Evolutionary conservation across 73 alveolate species (phyloP), one percentile per base, ranked within the genome.

Genomic region (Paramecium primaurelia): DNA sequence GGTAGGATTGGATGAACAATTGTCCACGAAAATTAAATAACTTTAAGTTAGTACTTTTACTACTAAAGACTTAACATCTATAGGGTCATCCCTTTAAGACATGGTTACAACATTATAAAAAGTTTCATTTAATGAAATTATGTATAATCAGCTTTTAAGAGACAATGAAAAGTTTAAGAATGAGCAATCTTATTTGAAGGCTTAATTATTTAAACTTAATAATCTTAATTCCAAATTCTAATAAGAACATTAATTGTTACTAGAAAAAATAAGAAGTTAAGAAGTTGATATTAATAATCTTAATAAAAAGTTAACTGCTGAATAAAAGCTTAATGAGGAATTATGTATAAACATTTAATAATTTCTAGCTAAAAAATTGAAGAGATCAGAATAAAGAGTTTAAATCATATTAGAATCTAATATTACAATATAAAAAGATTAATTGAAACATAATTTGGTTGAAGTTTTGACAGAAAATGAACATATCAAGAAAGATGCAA

Each of bases 391-490:
- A 80, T n/a, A 80, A 47, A 10, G 91, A 26, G 91, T 80, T 20
- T 42, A 47, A 47, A 80, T 80, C 6, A 80, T 80, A 6, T 36
- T 80, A 49, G 91, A 80, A 42, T 80, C 91, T 12, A 80, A 80
- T 49, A 80, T 80, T 11, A 80, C 91, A 18, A 10, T 80, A 6
- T 47, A 80, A 44, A 80, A 80, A 47, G 91, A 80, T 36, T 47
- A 80, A 45, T 18, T 80, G 30, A 80, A 80, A 36, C 28, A 32
- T 20, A 45, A 34, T 45, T 26, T 80, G 10, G 22, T 80, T 32
- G 91, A 80, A 80, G 91, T 64, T 16, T 28, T 80, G 26, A 44
- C 28, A 8, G 91, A 80, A 80, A 80, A 80, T 80, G 91, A 80
- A 44, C 73, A 80, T 20, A 32, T 42, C 32, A 80, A 80, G 30